Evolutionary conservation across 306 rosid genomes (phyloP), one percentile per base, ranked within the genome.

Genomic region (Vigna hirtella): DNA sequence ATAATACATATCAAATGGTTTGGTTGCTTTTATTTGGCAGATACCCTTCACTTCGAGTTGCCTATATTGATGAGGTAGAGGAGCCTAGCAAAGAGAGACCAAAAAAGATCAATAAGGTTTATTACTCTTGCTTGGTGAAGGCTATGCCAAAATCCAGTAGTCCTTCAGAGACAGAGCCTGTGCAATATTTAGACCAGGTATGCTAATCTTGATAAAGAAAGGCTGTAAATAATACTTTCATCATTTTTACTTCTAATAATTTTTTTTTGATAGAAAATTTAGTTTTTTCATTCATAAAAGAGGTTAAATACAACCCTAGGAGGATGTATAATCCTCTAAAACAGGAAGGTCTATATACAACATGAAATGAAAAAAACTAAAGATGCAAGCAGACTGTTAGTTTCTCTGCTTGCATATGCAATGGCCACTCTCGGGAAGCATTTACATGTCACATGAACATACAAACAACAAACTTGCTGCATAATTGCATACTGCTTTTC

Each of bases 31-130:
- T 50, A 11, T 76, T 68, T 80, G 79, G 86, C 85, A 95, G 98
- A 69, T 89, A 95, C 76, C 98, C 98, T 73, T 95, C 98, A 26
- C 89, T 95, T 77, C 93, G 97, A 65, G 98, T 95, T 69, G 98
- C 98, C 53, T 95, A 90, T 73, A 92, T 92, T 62, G 98, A 95
- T 80, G 98, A 92, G 84, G 93, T 92, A 45, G 98, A 95, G 85
- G 96, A 90, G 83, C 88, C 98, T 73, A 91, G 89, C 89, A 86
- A 88, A 84, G 98, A 92, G 59, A 86, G 89, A 77, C 79, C 96
- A 49, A 93, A 88, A 71, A 91, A 83, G 77, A 89, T 85, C 72
- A 92, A 88, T 86, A 95, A 95, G 80, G 92, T 84, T 68, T 95
- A 87, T 85, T 95, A 89, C 81, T 95, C 98, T 79, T 88, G 96